These are phyloP conservation scores for Magnaporthiopsis rhizophila DNA, from an alignment of 2,329 filamentous ascomycete genomes.

Conservation along the genomic window DNA sequence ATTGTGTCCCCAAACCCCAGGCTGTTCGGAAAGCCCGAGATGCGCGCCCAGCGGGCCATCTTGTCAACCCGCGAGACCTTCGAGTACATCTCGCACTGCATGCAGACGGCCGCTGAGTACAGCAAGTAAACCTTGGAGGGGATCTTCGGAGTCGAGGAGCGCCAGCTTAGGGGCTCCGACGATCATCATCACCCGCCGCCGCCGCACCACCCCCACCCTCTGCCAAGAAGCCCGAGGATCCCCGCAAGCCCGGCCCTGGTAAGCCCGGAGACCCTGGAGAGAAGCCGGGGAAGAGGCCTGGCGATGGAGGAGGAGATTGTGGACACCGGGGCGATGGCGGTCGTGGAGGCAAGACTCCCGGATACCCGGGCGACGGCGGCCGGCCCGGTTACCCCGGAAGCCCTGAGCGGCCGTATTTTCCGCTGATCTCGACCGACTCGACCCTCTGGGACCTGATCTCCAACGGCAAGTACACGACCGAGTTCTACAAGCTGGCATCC, in stretches of 20 bases:
- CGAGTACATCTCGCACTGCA: constrained; percentile 10
- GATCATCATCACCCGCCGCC: background rate
- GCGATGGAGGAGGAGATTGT: background rate
- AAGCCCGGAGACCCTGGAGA: background rate
- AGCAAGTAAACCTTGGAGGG: constrained; percentile 11
- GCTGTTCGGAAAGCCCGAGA: constrained; percentile 12
- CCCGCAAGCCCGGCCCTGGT: background rate
- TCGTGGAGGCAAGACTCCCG: background rate
- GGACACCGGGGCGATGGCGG: background rate
- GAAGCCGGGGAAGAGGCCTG: background rate
- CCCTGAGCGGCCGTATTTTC: background rate
- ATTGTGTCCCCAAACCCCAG: constrained; percentile 16
- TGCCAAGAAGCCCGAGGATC: constrained; percentile 1
- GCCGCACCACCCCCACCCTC: background rate
- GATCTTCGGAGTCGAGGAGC: constrained; percentile 8
- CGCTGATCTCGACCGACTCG: constrained; percentile 43
- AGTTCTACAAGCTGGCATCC: constrained; percentile 67
- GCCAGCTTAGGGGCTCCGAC: background rate
- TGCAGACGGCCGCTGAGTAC: constrained; percentile 8
- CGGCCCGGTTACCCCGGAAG: constrained; percentile 5
- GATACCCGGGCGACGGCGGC: constrained; percentile 13
- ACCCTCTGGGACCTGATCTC: constrained; percentile 77
- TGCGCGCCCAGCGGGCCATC: constrained; percentile 10
- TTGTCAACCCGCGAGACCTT: constrained; percentile 9
- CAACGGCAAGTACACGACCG: constrained; percentile 67